These are phyloP conservation scores for Coemansia sp. DNA, from an alignment of 192 early-diverging fungal species.

Conservation along the genomic window DNA sequence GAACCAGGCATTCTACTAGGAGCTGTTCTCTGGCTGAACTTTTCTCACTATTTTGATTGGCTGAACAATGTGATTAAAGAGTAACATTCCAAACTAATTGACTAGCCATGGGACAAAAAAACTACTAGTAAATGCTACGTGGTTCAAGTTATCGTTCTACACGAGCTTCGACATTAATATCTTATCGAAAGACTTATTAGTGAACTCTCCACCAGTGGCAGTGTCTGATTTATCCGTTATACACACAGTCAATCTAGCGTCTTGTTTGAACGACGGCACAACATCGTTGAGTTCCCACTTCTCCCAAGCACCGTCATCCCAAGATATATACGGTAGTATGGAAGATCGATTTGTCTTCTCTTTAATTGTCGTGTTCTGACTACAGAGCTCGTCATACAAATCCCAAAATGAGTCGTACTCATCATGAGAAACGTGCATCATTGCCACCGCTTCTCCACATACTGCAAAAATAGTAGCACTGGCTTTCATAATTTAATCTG, in stretches of 20 bases:
- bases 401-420: neutral
- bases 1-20: constrained; percentile 39
- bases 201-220: neutral
- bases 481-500: too few species aligned
- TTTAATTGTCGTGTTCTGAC: neutral
- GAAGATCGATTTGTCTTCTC: neutral
- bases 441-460: too few species aligned
- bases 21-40: neutral
- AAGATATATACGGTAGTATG: neutral
- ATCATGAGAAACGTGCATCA: too few species aligned
- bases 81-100: neutral
- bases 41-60: neutral
- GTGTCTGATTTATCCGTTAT: neutral
- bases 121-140: neutral
- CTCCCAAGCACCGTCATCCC: neutral
- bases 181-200: neutral
- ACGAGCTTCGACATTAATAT: neutral
- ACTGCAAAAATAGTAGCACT: too few species aligned
- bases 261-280: neutral
- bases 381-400: neutral
- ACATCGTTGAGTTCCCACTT: neutral
- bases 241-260: neutral
- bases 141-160: neutral
- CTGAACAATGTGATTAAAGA: neutral
- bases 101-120: neutral